Evolutionary conservation across 2,329 filamentous ascomycete species (phyloP).

Genomic region (Fusarium circinatum): DNA sequence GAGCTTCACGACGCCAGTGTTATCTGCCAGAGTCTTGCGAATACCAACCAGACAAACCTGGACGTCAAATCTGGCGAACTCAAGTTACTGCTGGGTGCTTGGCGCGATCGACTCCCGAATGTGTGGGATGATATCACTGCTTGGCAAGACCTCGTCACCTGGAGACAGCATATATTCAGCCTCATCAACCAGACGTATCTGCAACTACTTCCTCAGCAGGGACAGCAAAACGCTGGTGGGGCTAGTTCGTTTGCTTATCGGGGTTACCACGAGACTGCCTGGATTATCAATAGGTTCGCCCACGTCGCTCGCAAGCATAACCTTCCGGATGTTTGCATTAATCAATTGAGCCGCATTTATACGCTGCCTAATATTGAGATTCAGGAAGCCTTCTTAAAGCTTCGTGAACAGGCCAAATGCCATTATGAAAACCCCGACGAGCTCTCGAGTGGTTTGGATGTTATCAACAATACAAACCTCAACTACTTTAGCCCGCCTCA

Average conservation of each 20-base stretch:
- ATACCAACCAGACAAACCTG: constrained; percentile 85
- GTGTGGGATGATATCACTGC: constrained; percentile 99
- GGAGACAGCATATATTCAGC: constrained; percentile 98
- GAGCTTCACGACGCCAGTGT: constrained; percentile 97
- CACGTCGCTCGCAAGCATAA: constrained; percentile 98
- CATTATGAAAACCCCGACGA: constrained; percentile 97
- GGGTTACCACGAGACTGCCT: constrained; percentile 97
- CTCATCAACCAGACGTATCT: constrained; percentile 97
- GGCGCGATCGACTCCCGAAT: constrained; percentile 95
- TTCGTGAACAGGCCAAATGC: constrained; percentile 98
- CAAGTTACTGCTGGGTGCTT: constrained; percentile 91
- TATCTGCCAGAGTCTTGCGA: constrained; percentile 89
- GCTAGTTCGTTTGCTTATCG: constrained; percentile 92
- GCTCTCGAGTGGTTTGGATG: constrained; percentile 90
- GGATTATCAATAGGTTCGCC: constrained; percentile 99
- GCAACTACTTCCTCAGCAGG: constrained; percentile 80
- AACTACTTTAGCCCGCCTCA: constrained; percentile 97
- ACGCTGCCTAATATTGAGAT: constrained; percentile 99
- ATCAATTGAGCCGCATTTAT: constrained; percentile 96
- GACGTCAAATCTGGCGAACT: constrained; percentile 96
- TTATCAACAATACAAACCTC: constrained; percentile 99
- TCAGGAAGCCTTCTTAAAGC: constrained; percentile 96
- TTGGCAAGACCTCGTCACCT: constrained; percentile 99
- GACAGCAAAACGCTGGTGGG: constrained; percentile 79
- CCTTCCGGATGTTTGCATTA: constrained; percentile 96